Base-by-base conservation (phyloP, 2,329 filamentous ascomycete species). In the Amauroascus verrucosus region DNA sequence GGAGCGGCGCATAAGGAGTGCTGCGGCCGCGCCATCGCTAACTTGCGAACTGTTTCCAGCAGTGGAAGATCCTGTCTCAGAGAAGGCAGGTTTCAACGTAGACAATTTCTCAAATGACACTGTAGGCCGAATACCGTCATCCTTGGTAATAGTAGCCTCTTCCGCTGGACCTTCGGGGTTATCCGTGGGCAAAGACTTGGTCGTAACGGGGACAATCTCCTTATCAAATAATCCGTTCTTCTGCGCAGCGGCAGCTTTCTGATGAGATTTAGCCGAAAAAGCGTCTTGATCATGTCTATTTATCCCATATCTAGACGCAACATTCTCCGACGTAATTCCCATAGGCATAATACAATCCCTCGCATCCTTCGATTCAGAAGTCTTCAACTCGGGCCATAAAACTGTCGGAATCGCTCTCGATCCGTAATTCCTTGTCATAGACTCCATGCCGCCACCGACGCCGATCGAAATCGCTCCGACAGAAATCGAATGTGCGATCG, bases 401-500 rank as follows among this genome's bases (percentile, higher is more conserved):
- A 88, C 80, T 0, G 82, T 83, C 0, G 90, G 90, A 41, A 96
- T 93, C n/a, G 90, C 90, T 54, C 82, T 76, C 24, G 76, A 81
- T 49, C 84, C 89, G 70, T 96, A 96, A 72, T 95, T 95, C 59
- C 85, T 75, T 58, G 88, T 95, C 90, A 96, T 96, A 72, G 85
- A 91, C 78, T 96, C 90, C 86, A 94, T 95, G 28, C 90, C 90
- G 1, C 86, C 90, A 8, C 83, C 90, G 57, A 96, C 81, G 56
- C 88, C 90, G 0, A 78, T 75, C 57, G 83, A 79, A 49, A 91
- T 85, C 61, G 80, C 78, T 1, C 86, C 88, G 0, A 79, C 76
- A n/a, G 81, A 78, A 61, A 96, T 93, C 57, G 84, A 77, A 54
- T 85, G 82, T 4, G 86, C 85, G 2, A 95, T 76, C 13, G 76